Evolutionary conservation across 2,329 filamentous ascomycete genomes (phyloP).

Genomic region (Hypoxylon sp.): DNA sequence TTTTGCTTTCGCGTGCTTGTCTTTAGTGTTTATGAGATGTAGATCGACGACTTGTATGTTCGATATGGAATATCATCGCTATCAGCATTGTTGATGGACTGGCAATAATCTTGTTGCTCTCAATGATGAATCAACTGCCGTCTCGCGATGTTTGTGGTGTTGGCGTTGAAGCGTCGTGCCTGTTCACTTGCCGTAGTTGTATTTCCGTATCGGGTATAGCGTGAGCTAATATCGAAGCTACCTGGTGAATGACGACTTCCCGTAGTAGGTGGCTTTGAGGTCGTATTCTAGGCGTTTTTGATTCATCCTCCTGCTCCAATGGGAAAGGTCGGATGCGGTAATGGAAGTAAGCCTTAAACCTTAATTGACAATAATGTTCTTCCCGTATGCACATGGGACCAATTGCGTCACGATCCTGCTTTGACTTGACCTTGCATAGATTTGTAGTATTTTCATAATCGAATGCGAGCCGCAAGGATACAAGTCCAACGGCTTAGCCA

Average conservation of each 20-base stretch:
- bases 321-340: neutral
- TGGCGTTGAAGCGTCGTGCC: neutral
- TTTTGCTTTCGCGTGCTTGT: neutral
- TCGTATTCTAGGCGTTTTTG: neutral
- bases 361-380: neutral
- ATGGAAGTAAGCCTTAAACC: constrained; percentile 5
- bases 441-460: constrained; percentile 8
- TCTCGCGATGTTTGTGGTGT: neutral
- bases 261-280: neutral
- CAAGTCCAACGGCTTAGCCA: neutral
- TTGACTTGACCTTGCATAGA: constrained; percentile 3
- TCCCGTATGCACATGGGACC: neutral
- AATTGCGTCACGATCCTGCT: neutral
- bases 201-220: neutral
- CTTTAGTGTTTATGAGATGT: neutral
- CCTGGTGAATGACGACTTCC: neutral
- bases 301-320: constrained; percentile 4
- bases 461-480: constrained; percentile 14
- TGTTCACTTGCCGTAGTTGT: neutral
- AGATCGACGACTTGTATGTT: neutral
- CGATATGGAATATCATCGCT: neutral
- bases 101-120: neutral
- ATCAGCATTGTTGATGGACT: neutral
- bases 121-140: neutral
- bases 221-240: neutral